These are phyloP conservation scores for Suillus variegatus DNA, from an alignment of 768 basidiomycete genomes.

Conservation along the genomic window DNA sequence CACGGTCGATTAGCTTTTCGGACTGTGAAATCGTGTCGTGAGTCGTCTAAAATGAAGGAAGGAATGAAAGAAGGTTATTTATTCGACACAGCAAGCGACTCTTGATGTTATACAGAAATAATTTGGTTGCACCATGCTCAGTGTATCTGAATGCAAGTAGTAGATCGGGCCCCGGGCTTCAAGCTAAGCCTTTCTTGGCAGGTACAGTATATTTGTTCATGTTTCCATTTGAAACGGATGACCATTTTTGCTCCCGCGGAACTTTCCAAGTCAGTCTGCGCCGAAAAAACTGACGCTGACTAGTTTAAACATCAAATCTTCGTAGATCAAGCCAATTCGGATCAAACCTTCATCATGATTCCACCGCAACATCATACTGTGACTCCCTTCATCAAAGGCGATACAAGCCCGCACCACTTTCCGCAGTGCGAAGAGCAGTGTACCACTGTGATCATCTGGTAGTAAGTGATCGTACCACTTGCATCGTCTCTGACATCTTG, in stretches of 20 bases:
- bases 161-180: too few relatives aligned
- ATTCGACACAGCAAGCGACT: neutral
- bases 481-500: too few relatives aligned
- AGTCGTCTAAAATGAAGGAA: neutral
- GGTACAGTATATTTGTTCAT: too few relatives aligned
- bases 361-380: too few relatives aligned
- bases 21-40: neutral
- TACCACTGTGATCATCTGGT: too few relatives aligned
- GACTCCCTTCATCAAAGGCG: neutral
- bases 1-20: neutral
- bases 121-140: neutral
- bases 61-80: neutral
- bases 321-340: neutral
- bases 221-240: too few relatives aligned
- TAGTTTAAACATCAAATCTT: neutral
- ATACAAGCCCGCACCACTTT: too few relatives aligned
- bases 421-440: too few relatives aligned
- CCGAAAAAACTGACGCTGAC: neutral
- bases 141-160: too few relatives aligned
- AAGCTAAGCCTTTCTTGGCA: too few relatives aligned
- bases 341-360: neutral
- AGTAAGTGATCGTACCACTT: too few relatives aligned
- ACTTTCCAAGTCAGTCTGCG: neutral
- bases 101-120: neutral
- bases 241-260: neutral